Evolutionary conservation across 495 filamentous ascomycete species (phyloP).

Genomic region (Trichocladium uniseriatum): DNA sequence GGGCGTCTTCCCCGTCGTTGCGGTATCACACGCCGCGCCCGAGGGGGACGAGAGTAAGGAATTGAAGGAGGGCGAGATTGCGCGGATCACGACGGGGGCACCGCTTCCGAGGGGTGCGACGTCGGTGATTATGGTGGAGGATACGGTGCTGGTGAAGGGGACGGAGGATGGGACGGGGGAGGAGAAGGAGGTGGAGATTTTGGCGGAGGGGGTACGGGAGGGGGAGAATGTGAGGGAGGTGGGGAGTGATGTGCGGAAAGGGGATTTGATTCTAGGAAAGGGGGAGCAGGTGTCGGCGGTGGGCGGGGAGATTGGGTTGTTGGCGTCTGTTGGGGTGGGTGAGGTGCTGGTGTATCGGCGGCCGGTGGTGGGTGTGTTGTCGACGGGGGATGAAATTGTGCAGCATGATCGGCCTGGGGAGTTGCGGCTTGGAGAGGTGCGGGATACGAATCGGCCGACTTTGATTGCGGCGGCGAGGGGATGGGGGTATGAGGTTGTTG

Average conservation of each 20-base stretch:
- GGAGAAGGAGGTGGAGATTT: constrained; percentile 77
- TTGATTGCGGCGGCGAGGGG: constrained; percentile 64
- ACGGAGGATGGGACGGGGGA: constrained; percentile 79
- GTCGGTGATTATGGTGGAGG: constrained; percentile 95
- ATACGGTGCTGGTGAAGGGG: constrained; percentile 62
- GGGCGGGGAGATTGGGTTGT: constrained; percentile 82
- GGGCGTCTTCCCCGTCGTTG: constrained; percentile 77
- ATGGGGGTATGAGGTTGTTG: constrained; percentile 72
- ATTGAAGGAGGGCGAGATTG: constrained; percentile 64
- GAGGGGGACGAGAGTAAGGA: constrained; percentile 38
- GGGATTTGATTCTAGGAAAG: constrained; percentile 57
- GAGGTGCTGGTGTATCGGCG: constrained; percentile 68
- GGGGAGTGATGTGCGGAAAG: constrained; percentile 72
- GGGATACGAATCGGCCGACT: constrained; percentile 86
- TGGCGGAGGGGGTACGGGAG: constrained; percentile 60
- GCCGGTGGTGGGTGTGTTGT: constrained; percentile 77
- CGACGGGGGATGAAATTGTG: constrained; percentile 92
- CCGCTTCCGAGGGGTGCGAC: constrained; percentile 83
- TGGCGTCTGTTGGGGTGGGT: constrained; percentile 71
- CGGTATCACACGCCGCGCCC: constrained; percentile 73
- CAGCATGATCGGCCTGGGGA: constrained; percentile 54
- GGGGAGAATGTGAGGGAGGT: constrained; percentile 88
- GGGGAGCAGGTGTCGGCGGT: constrained; percentile 72
- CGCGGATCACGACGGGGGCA: constrained; percentile 89
- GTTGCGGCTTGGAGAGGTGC: constrained; percentile 71